These are phyloP conservation scores for Psilocybe cubensis DNA, from an alignment of 768 basidiomycete species.

Conservation along the genomic window DNA sequence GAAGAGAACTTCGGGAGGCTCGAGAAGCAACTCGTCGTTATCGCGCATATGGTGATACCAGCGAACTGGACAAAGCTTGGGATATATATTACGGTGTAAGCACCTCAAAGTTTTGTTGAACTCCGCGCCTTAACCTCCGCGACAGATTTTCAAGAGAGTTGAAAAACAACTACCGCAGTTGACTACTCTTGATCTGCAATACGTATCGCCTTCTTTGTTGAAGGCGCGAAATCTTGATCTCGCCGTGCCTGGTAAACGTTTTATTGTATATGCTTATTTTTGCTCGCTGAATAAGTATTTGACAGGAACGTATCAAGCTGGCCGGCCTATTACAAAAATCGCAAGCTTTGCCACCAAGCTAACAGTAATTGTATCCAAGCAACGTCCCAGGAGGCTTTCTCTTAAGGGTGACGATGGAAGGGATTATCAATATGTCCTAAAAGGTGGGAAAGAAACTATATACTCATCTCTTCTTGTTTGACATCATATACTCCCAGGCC, in stretches of 20 bases:
- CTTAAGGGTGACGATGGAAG: conserved; percentile 90
- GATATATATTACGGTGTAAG: conserved; percentile 95
- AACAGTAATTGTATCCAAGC: conserved; percentile 95
- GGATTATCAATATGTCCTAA: conserved; percentile 91
- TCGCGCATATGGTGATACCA: conserved; percentile 82
- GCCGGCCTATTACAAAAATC: conserved; percentile 82
- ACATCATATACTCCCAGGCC: conserved; percentile 57
- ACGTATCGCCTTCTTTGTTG: conserved; percentile 91
- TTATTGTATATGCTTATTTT: background rate
- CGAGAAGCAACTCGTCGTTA: conserved; percentile 89
- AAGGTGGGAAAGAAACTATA: conserved; percentile 55
- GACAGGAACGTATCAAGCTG: conserved; percentile 89
- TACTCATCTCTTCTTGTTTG: background rate
- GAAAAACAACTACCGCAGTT: conserved; percentile 92
- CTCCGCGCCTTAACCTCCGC: background rate
- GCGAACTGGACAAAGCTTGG: conserved; percentile 96
- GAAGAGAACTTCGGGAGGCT: conserved; percentile 90
- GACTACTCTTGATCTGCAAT: conserved; percentile 92
- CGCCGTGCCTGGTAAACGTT: conserved; percentile 83
- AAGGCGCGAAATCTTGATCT: conserved; percentile 89
- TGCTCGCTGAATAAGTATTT: background rate
- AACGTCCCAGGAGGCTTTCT: conserved; percentile 87
- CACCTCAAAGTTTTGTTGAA: background rate
- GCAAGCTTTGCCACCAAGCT: conserved; percentile 86
- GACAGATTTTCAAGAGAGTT: conserved; percentile 92